Conservation (phyloP, 331 rosid species). For the Malus hybrid region DNA sequence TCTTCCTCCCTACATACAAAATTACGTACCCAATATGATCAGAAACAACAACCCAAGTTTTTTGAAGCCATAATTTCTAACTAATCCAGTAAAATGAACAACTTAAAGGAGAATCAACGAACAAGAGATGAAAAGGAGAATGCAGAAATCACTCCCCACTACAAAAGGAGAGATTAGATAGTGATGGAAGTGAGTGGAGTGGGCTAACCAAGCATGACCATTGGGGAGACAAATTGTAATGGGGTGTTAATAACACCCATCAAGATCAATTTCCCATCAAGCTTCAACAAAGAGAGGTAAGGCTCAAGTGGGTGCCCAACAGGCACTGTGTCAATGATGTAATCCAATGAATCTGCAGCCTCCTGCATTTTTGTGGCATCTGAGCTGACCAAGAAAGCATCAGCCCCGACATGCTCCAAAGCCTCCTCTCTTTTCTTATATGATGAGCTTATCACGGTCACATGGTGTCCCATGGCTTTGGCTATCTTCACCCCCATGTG, state of each 20-base stretch:
- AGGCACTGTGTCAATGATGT: conserved; percentile 82
- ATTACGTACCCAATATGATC: neutral
- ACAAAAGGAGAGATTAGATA: neutral
- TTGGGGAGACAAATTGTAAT: conserved; percentile 57
- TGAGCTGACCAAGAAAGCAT: conserved; percentile 66
- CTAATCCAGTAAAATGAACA: no score
- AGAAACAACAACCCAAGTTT: neutral
- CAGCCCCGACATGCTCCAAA: conserved; percentile 71
- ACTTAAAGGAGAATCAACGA: neutral
- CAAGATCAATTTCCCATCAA: conserved; percentile 45
- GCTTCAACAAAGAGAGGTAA: conserved; percentile 40
- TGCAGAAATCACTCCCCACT: no score
- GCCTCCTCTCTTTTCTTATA: conserved; percentile 76
- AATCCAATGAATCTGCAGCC: conserved; percentile 66
- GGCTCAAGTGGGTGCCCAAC: conserved; percentile 88
- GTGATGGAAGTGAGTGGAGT: neutral
- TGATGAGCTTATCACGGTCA: conserved; percentile 87
- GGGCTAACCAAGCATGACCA: conserved; percentile 66
- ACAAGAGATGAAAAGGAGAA: neutral
- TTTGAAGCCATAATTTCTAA: no score
- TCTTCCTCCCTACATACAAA: conserved; percentile 47
- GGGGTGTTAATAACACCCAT: conserved; percentile 86
- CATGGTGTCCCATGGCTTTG: conserved; percentile 80
- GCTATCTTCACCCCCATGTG: conserved; percentile 88
- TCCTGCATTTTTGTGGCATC: conserved; percentile 49